Evolutionary conservation across 2,329 filamentous ascomycete species (phyloP), one percentile per base, ranked within the genome.

Genomic region (Lachnellula subtilissima): DNA sequence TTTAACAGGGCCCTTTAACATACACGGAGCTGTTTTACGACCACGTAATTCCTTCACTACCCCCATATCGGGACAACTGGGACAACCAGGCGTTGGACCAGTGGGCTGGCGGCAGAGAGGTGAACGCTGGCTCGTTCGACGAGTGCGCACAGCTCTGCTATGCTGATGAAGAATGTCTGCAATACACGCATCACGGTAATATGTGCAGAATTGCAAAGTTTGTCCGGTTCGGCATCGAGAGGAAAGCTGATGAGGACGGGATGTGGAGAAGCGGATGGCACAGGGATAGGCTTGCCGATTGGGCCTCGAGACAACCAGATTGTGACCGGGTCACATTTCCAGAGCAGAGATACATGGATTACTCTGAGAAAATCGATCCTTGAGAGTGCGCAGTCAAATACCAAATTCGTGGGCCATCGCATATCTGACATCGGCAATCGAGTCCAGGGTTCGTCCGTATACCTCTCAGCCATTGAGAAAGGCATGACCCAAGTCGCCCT

Each of bases 91-190:
- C 64, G 70, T 0, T 60, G 75, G 15, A 75, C 79, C 65, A 75
- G 72, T 54, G 46, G 32, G 23, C 49, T 68, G 71, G 14, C 75
- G 78, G 69, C 23, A 25, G 45, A 60, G 52, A 5, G 59, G 61
- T 6, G 73, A 75, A 49, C 69, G 75, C 8, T 66, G 75, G 67
- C 74, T 64, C 61, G 2, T 63, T 66, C 8, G 74, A 76, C 50
- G 70, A 75, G n/a, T 82, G 79, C 64, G 71, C 74, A 6, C 72
- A 70, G 47, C 76, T 79, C 12, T 83, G 81, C 61, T 69, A 75
- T 43, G 60, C 63, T 1, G 59, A 67, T 23, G 52, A 48, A 2
- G 48, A 56, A 4, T 73, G 72, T 52, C 67, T 71, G 39, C 70
- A 73, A 56, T 73, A 66, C 59, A 61, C 62, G 4, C 65, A 66